These are phyloP conservation scores for Leptomonas seymouri DNA, from an alignment of 208 protist species.

Conservation along the genomic window DNA sequence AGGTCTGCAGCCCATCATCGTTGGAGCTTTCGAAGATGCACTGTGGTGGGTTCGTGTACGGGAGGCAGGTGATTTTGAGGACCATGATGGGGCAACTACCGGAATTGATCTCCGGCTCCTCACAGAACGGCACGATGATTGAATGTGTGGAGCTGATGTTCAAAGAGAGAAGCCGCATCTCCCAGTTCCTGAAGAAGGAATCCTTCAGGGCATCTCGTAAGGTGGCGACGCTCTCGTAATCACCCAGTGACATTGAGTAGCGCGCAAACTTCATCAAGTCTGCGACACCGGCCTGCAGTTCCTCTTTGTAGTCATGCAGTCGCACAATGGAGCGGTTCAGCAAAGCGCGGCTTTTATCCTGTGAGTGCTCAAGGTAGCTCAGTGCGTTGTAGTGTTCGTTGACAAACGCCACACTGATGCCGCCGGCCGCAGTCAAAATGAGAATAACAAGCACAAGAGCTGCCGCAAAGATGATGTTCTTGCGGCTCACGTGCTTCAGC, in stretches of 20 bases:
- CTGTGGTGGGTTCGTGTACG: neutral
- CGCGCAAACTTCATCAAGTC: conserved; percentile 36
- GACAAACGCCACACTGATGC: conserved; percentile 41
- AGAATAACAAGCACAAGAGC: conserved; percentile 35
- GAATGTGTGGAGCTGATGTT: conserved; percentile 20
- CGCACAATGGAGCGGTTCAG: conserved; percentile 48
- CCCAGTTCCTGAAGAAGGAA: conserved; percentile 38
- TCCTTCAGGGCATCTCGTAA: conserved; percentile 34
- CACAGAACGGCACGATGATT: conserved; percentile 49
- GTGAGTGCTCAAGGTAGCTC: conserved; percentile 24
- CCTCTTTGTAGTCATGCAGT: conserved; percentile 30
- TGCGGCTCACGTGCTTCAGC: conserved; percentile 30
- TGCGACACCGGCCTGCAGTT: conserved; percentile 16
- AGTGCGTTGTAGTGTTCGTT: conserved; percentile 39
- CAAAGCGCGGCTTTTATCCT: conserved; percentile 38
- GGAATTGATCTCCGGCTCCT: conserved; percentile 10
- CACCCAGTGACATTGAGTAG: neutral
- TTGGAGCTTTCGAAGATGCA: conserved; percentile 35
- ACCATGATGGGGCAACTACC: conserved; percentile 32
- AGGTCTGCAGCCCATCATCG: conserved; percentile 16
- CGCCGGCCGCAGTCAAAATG: conserved; percentile 47
- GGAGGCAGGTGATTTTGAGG: conserved; percentile 29
- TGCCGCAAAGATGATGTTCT: conserved; percentile 31
- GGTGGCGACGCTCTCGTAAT: conserved; percentile 2
- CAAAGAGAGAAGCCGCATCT: conserved; percentile 30